Conservation (phyloP, 305 asterid species). For the Plantago lanceolata region DNA sequence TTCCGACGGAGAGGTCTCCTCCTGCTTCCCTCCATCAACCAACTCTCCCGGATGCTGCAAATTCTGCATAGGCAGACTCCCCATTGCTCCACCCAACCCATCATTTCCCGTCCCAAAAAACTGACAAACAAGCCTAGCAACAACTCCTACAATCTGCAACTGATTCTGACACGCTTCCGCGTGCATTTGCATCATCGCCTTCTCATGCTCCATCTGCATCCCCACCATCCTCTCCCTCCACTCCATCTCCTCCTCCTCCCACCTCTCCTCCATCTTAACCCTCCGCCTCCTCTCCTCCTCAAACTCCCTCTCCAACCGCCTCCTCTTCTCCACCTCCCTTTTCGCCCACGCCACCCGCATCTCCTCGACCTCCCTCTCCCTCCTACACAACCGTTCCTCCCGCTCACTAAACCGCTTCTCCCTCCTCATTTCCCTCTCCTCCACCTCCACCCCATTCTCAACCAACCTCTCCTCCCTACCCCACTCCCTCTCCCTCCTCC, state of each 20-base stretch:
- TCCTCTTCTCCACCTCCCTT: constrained; percentile 57
- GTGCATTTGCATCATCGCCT: constrained; percentile 89
- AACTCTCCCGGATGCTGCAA: constrained; percentile 76
- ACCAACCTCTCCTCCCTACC: constrained; percentile 34
- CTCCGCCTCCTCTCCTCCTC: constrained; percentile 64
- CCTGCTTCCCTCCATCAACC: constrained; percentile 65
- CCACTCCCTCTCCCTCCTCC: constrained; percentile 71
- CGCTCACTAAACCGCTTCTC: constrained; percentile 37
- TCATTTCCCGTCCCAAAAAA: constrained; percentile 66
- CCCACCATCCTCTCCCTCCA: constrained; percentile 79
- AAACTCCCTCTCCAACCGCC: constrained; percentile 52
- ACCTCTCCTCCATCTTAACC: constrained; percentile 70
- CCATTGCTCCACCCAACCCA: constrained; percentile 60
- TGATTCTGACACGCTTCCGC: constrained; percentile 89
- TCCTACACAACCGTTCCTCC: constrained; percentile 37
- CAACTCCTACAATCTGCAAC: constrained; percentile 64
- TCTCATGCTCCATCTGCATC: constrained; percentile 88
- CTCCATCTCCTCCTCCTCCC: constrained; percentile 79
- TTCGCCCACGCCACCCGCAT: constrained; percentile 47
- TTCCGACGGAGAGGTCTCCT: constrained; percentile 62
- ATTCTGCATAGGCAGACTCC: constrained; percentile 60
- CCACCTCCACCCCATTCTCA: constrained; percentile 35
- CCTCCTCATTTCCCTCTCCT: constrained; percentile 33
- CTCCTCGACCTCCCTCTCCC: constrained; percentile 53
- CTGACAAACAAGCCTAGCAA: constrained; percentile 68